phyloP scores from a whole-genome alignment of 2,329 filamentous ascomycete species.

The Blastomyces silverae region DNA sequence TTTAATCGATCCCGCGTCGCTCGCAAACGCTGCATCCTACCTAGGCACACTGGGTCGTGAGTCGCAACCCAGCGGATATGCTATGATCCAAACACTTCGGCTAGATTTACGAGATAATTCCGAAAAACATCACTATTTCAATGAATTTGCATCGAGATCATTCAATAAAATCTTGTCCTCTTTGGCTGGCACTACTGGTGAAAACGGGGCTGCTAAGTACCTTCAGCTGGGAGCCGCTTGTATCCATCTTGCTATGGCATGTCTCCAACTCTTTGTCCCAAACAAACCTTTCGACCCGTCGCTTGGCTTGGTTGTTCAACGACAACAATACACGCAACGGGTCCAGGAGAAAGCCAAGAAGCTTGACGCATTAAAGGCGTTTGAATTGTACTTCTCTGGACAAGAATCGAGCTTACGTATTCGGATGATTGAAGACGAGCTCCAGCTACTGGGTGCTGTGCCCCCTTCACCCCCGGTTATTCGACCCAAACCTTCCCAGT shows the following conservation, averaged over 20 bases:
- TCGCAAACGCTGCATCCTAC: slow-evolving; percentile 23
- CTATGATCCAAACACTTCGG: slow-evolving; percentile 20
- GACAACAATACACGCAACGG: slow-evolving; percentile 52
- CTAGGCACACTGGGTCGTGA: slow-evolving; percentile 19
- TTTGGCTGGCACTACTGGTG: slow-evolving; percentile 21
- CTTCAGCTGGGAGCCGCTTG: slow-evolving; percentile 56
- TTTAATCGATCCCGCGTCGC: slow-evolving; percentile 29
- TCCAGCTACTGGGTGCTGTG: slow-evolving; percentile 57
- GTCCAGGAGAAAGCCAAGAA: slow-evolving; percentile 51
- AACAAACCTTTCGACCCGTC: slow-evolving; percentile 80
- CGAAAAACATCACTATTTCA: slow-evolving; percentile 34
- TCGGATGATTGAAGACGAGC: slow-evolving; percentile 55
- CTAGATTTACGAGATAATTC: slow-evolving; percentile 24
- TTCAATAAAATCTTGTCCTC: slow-evolving; percentile 28
- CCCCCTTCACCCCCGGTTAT: slow-evolving; percentile 63
- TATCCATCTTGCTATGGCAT: slow-evolving; percentile 66
- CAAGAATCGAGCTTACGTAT: slow-evolving; percentile 61
- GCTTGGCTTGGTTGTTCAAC: slow-evolving; percentile 55
- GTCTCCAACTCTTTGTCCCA: slow-evolving; percentile 74
- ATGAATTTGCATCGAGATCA: slow-evolving; percentile 27
- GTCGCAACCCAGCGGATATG: slow-evolving; percentile 12
- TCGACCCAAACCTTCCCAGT: slow-evolving; percentile 61
- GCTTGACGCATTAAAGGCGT: slow-evolving; percentile 55
- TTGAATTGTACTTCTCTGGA: slow-evolving; percentile 62
- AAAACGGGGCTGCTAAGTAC: slow-evolving; percentile 24